Evolutionary conservation across 257 asterid species (phyloP).

Genomic region (Verbascum thapsus): DNA sequence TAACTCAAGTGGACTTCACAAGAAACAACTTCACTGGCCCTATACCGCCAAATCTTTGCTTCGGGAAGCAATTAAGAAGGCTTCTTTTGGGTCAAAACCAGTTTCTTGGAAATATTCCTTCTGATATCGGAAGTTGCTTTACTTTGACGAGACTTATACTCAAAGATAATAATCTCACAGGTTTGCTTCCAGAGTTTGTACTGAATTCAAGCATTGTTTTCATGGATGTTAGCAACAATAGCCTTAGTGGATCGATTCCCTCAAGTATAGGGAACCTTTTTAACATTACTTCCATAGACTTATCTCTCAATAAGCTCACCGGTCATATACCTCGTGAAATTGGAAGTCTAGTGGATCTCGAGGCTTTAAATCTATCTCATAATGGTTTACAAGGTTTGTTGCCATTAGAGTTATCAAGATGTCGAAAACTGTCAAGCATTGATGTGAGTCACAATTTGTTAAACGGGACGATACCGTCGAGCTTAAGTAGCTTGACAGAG

Average conservation of each 20-base stretch:
- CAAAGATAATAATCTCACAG: slow-evolving; percentile 64
- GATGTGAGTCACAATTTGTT: slow-evolving; percentile 64
- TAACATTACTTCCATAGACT: slow-evolving; percentile 47
- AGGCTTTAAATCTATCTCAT: slow-evolving; percentile 55
- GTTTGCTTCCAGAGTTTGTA: slow-evolving; percentile 62
- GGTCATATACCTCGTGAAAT: slow-evolving; percentile 62
- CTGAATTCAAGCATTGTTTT: slow-evolving; percentile 41
- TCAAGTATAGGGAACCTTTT: slow-evolving; percentile 53
- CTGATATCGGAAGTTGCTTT: slow-evolving; percentile 63
- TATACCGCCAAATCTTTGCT: slow-evolving; percentile 77
- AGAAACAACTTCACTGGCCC: slow-evolving; percentile 69
- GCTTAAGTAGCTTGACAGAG: slow-evolving; percentile 49
- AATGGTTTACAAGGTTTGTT: slow-evolving; percentile 58
- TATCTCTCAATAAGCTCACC: slow-evolving; percentile 59
- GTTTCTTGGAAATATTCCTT: slow-evolving; percentile 63
- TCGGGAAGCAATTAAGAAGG: slow-evolving; percentile 52
- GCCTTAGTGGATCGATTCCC: slow-evolving; percentile 56
- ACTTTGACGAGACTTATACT: slow-evolving; percentile 65
- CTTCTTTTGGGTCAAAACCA: slow-evolving; percentile 62
- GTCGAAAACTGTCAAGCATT: slow-evolving; percentile 48
- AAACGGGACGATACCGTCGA: slow-evolving; percentile 60
- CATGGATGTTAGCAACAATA: slow-evolving; percentile 65
- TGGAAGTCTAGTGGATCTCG: slow-evolving; percentile 57
- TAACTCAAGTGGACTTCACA: slow-evolving; percentile 57
- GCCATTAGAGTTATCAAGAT: slow-evolving; percentile 53